Conservation (phyloP, 1,284 basidiomycete species). For the Tilletia caries region DNA sequence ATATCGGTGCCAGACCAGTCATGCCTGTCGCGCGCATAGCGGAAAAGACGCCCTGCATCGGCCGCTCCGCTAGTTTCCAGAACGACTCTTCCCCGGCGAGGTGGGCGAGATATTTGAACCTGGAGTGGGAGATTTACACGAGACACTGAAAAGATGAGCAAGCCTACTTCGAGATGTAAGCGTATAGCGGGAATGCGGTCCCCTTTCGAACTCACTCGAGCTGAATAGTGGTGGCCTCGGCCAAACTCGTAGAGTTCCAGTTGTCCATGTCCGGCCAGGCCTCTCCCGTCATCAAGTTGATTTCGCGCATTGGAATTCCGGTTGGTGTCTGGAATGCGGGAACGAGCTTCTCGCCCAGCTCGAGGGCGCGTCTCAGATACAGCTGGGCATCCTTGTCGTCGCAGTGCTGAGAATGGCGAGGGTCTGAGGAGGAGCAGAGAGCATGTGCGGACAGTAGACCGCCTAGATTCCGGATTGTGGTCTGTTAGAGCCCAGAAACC, state of each 20-base stretch:
- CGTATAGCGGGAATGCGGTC: constrained; percentile 44
- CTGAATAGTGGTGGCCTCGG: constrained; percentile 56
- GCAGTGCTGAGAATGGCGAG: constrained; percentile 24
- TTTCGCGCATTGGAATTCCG: constrained; percentile 73
- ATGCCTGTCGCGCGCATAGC: constrained; percentile 53
- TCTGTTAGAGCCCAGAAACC: constrained; percentile 59
- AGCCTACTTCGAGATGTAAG: background rate
- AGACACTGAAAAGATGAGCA: background rate
- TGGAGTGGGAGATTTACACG: no score
- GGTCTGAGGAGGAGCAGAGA: constrained; percentile 38
- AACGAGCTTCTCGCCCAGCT: constrained; percentile 78
- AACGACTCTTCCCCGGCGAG: constrained; percentile 73
- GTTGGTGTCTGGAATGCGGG: constrained; percentile 68
- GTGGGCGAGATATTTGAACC: constrained; percentile 85
- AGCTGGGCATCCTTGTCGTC: constrained; percentile 31
- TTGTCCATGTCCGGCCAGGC: constrained; percentile 69
- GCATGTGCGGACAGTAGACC: constrained; percentile 71
- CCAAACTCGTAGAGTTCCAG: constrained; percentile 69
- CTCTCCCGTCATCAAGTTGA: constrained; percentile 69
- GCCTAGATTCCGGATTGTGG: constrained; percentile 75
- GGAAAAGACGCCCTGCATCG: constrained; percentile 41
- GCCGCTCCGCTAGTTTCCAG: constrained; percentile 72
- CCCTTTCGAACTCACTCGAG: constrained; percentile 33
- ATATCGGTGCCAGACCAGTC: constrained; percentile 78
- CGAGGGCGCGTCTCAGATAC: constrained; percentile 57